Evolutionary conservation across 306 rosid species (phyloP), one percentile per base, ranked within the genome.

Genomic region (Malus fusca): DNA sequence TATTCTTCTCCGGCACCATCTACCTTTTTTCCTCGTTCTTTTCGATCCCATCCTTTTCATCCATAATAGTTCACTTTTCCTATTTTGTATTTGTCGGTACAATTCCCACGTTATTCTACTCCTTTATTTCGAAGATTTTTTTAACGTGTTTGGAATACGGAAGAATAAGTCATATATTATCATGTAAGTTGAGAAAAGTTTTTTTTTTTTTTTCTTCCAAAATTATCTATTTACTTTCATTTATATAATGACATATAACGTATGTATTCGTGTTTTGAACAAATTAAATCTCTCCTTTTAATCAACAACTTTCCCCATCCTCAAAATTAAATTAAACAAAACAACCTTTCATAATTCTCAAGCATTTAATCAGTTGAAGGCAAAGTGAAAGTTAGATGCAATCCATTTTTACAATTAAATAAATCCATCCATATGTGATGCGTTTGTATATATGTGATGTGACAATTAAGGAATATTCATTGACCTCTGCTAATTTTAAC

Each of bases 121-220:
- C 7, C 6, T 35, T 33, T 33, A 33, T 4, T 0, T 33, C 2
- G 37, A 33, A 33, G 37, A 33, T 33, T 5, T 33, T 31, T 33
- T 5, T 5, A 33, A 33, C 37, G 1, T 33, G 7, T 33, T 33
- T 7, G 6, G 1, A 33, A 33, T 6, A 33, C 35, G 1, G 0
- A 0, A 33, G 1, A 5, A 1, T 33, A 0, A 1, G 35, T 33
- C 7, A 33, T 33, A 33, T 1, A 1, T 35, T 35, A 35, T 35
- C 7, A 0, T 0, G 2, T 35, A 6, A 35, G 2, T 6, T 6
- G 40, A 35, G 8, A 35, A 35, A 33, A 0, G 0, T 4, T 31
- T 31, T 5, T 33, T 33, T 33, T 33, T 5, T 5, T 0, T 33
- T 33, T 33, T 1, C 2, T 26, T 1, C 26, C 2, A 5, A 6